Conservation (phyloP, 139 green algal species). For the Chlorella sp. region DNA sequence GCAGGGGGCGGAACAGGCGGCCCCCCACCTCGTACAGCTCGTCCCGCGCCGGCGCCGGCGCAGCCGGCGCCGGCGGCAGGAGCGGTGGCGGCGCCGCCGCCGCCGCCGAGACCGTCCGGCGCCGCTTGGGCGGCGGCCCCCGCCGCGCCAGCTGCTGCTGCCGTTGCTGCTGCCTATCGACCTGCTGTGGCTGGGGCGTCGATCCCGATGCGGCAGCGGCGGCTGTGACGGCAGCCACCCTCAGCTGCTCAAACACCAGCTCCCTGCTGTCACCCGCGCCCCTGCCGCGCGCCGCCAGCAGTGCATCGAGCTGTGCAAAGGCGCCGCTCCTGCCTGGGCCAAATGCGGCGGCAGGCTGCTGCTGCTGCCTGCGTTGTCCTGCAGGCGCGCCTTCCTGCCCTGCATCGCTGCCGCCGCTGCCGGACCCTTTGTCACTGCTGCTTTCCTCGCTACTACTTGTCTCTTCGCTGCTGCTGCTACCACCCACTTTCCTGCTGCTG, state of each 20-base stretch:
- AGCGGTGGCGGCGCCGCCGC: too few relatives aligned
- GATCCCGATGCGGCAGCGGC: background rate
- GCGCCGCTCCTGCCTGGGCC: too few relatives aligned
- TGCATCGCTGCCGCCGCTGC: constrained; percentile 5
- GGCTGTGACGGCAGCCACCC: background rate
- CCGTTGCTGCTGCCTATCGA: background rate
- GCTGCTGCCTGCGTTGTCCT: background rate
- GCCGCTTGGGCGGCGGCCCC: too few relatives aligned
- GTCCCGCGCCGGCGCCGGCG: too few relatives aligned
- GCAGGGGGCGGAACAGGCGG: too few relatives aligned
- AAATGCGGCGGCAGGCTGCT: too few relatives aligned
- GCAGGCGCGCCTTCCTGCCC: background rate
- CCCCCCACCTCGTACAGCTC: too few relatives aligned
- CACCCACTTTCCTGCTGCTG: constrained; percentile 12
- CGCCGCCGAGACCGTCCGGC: too few relatives aligned
- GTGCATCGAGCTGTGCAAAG: too few relatives aligned
- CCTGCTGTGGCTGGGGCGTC: background rate
- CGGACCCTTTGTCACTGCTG: constrained; percentile 27
- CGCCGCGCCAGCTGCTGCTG: too few relatives aligned
- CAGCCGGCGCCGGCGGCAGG: too few relatives aligned
- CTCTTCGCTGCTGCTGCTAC: background rate
- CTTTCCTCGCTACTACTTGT: constrained; percentile 1
- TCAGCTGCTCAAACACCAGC: constrained; percentile 33
- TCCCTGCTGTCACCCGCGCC: background rate
- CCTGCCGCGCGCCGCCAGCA: too few relatives aligned